Base-by-base conservation (phyloP, 2,329 filamentous ascomycete genomes). In the Stachybotrys chlorohalonatus region DNA sequence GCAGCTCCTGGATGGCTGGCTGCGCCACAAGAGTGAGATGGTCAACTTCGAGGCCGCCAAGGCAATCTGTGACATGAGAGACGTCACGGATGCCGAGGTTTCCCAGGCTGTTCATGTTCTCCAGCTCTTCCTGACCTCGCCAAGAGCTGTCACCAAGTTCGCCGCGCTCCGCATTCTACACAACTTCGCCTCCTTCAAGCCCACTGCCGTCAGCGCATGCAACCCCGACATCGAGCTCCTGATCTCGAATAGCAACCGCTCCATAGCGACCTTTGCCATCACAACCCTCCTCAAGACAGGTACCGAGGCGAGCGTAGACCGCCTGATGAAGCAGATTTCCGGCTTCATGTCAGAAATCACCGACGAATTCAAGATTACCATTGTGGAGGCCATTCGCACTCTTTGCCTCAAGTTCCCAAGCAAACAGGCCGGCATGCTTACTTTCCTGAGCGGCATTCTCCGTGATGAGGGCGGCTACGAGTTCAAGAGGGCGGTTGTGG, bases 301-400 rank as follows among this genome's bases (percentile, higher is more conserved):
- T 57, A 99, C 97, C 68, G 94, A 99, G 74, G 90, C 90, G 46
- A 96, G 91, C 62, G 94, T 99, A 49, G 94, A 99, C 70, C 86
- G 94, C 53, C 75, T 99, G 62, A 96, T 99, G 91, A 96, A 96
- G 81, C 92, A 97, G 71, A 97, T 99, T 59, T 91, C 90, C 30
- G 87, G 89, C 46, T 96, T 99, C 77, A 97, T 99, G 94, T 90
- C 92, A 5, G 94, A 97, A 73, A 97, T 97, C 62, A 96, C 93
- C 7, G 94, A 99, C 68, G 94, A 99, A 72, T 99, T 99, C 80
- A 99, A 97, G 80, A 96, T 99, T 62, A 99, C 94, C n/a, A 96
- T 99, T 65, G 93, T 99, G 48, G 94, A 99, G 72, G 94, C 94
- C 47, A 96, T 99, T 67, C 88, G 94, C 57, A 97, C 94, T 4